phyloP scores from a whole-genome alignment of 441 rosid genomes.

The Sinapis alba region DNA sequence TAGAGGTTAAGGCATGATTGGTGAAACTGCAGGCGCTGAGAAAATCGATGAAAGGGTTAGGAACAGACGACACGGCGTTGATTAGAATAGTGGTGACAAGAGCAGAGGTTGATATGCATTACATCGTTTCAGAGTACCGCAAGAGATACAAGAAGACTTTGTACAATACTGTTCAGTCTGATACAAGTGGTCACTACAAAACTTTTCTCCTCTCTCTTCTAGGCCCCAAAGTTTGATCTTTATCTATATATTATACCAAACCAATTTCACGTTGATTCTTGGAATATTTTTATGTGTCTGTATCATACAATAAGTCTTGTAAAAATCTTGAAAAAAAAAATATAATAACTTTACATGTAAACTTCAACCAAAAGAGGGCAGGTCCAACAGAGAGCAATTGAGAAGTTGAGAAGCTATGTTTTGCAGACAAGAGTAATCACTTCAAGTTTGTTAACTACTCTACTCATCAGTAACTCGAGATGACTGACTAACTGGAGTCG shows the following conservation, averaged over 20 bases:
- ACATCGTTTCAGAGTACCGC: constrained; percentile 53
- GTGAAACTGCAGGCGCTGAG: constrained; percentile 52
- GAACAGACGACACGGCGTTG: constrained; percentile 63
- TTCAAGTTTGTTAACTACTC: not conserved
- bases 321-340: constrained; percentile 1
- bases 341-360: not conserved
- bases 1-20: not conserved
- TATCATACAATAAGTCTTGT: constrained; percentile 3
- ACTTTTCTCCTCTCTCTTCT: constrained; percentile 64
- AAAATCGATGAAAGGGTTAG: constrained; percentile 78
- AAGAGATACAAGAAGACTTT: constrained; percentile 62
- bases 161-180: constrained; percentile 67
- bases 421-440: not conserved
- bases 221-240: constrained; percentile 43
- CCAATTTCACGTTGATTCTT: not conserved
- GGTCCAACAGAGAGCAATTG: not conserved
- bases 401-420: constrained; percentile 1
- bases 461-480: no score
- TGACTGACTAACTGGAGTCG: not conserved
- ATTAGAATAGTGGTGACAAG: constrained; percentile 70
- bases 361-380: not conserved
- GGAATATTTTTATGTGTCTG: not conserved
- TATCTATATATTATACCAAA: not conserved
- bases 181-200: constrained; percentile 67
- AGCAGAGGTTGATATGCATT: constrained; percentile 67